Evolutionary conservation across 2,329 filamentous ascomycete genomes (phyloP).

Genomic region (Spiromastix sp.): DNA sequence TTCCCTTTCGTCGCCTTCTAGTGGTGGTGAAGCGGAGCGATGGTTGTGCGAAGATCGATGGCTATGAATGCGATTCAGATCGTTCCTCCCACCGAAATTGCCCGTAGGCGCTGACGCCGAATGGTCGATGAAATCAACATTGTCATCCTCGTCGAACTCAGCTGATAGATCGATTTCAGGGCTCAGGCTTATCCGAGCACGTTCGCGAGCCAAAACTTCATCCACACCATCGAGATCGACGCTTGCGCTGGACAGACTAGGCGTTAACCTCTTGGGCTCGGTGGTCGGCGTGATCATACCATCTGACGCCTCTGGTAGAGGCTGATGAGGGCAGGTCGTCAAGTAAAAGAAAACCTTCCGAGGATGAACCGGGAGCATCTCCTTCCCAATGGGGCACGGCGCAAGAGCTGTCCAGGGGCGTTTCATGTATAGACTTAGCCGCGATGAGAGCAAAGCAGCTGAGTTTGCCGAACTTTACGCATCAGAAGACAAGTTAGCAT

Average conservation of each 20-base stretch:
- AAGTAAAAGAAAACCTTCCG: constrained; percentile 95
- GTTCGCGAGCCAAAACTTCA: constrained; percentile 46
- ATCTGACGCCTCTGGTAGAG: constrained; percentile 58
- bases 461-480: constrained; percentile 87
- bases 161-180: constrained; percentile 88
- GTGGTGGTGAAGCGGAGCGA: constrained; percentile 29
- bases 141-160: constrained; percentile 65
- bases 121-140: constrained; percentile 20
- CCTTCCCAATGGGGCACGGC: constrained; percentile 84
- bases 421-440: constrained; percentile 81
- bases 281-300: constrained; percentile 40
- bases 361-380: constrained; percentile 83
- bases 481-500: too few relatives aligned
- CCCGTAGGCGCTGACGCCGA: constrained; percentile 1
- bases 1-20: constrained; percentile 39
- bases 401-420: constrained; percentile 67
- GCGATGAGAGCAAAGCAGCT: constrained; percentile 87
- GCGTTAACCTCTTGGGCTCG: constrained; percentile 57
- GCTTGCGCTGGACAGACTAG: constrained; percentile 63
- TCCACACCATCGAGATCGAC: constrained; percentile 43
- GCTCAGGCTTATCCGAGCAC: constrained; percentile 68
- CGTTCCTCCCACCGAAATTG: constrained; percentile 8
- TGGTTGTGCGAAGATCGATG: constrained; percentile 52
- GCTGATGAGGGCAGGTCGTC: constrained; percentile 74
- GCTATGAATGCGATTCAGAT: constrained; percentile 37